Percentiles rank a stretch among this genome's conserved stretches.
Evolutionary conservation across 129 eudicot genomes (phyloP).

Genomic region (Ambrosia artemisiifolia): DNA sequence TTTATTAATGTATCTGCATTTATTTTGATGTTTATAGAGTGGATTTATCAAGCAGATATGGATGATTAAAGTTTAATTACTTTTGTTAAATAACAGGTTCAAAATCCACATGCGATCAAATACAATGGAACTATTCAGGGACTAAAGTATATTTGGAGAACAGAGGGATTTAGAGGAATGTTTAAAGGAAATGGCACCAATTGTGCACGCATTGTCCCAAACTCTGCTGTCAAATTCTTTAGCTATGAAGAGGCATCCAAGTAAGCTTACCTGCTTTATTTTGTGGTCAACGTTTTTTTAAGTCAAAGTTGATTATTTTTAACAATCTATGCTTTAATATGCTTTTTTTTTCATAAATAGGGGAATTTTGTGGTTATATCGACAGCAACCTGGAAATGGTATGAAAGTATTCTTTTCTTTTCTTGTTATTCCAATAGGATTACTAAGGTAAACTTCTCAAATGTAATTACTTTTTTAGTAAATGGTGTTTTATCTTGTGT

Average conservation of each 20-base stretch:
- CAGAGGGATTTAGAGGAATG: conserved; percentile 95
- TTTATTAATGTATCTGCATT: not conserved
- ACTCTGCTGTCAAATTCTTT: conserved; percentile 89
- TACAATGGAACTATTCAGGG: conserved; percentile 95
- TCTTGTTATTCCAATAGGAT: not conserved
- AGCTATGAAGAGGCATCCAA: conserved; percentile 97
- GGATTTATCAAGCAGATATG: not conserved
- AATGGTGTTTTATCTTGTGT: not conserved
- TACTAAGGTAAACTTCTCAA: not conserved
- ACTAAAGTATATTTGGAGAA: conserved; percentile 83
- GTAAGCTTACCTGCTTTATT: conserved; percentile 36
- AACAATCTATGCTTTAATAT: not conserved
- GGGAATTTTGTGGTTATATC: conserved; percentile 79
- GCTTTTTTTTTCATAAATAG: conserved; percentile 30
- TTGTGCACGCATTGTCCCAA: conserved; percentile 98
- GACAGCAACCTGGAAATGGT: conserved; percentile 90
- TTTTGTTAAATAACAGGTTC: conserved; percentile 55
- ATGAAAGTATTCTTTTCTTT: conserved; percentile 12
- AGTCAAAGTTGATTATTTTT: conserved; percentile 1
- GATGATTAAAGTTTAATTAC: not conserved
- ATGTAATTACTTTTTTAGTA: not conserved
- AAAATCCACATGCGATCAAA: conserved; percentile 85
- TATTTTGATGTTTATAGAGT: conserved; percentile 11
- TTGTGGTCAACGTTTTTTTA: not conserved
- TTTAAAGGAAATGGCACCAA: conserved; percentile 98